These are phyloP conservation scores for Fomitopsis pinicola DNA, from an alignment of 1,284 basidiomycete genomes.

Conservation along the genomic window DNA sequence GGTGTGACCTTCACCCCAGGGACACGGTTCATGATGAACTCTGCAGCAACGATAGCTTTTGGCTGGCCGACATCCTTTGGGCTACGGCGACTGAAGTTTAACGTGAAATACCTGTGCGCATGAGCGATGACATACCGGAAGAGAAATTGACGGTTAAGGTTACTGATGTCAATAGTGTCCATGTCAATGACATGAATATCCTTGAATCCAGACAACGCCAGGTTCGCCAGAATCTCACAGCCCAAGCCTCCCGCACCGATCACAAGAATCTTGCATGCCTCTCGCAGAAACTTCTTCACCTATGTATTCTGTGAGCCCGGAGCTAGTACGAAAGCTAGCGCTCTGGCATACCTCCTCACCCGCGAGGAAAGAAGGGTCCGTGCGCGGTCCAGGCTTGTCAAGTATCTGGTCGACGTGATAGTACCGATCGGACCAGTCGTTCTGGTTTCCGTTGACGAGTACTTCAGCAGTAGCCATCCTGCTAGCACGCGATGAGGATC, in stretches of 20 bases:
- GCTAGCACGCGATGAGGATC: neutral
- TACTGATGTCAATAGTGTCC: constrained; percentile 99
- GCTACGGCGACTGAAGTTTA: constrained; percentile 35
- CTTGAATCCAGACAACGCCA: constrained; percentile 92
- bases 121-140: constrained; percentile 65
- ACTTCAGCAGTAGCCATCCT: constrained; percentile 27
- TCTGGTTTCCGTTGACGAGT: constrained; percentile 24
- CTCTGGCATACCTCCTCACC: constrained; percentile 58
- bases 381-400: constrained; percentile 76
- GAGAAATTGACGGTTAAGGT: constrained; percentile 96
- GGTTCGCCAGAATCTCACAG: constrained; percentile 92
- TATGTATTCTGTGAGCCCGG: constrained; percentile 24
- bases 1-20: constrained; percentile 93
- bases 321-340: no score
- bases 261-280: constrained; percentile 89
- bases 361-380: constrained; percentile 69
- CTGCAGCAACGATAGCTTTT: constrained; percentile 92
- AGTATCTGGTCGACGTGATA: constrained; percentile 80
- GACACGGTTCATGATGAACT: constrained; percentile 93
- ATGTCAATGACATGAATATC: constrained; percentile 99
- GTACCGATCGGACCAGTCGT: constrained; percentile 73
- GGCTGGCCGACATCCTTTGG: constrained; percentile 90
- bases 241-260: constrained; percentile 96
- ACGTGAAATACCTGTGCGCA: neutral
- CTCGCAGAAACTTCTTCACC: constrained; percentile 86